Evolutionary conservation across 495 filamentous ascomycete genomes (phyloP), one percentile per base, ranked within the genome.

Genomic region (Thermochaetoides thermophila): DNA sequence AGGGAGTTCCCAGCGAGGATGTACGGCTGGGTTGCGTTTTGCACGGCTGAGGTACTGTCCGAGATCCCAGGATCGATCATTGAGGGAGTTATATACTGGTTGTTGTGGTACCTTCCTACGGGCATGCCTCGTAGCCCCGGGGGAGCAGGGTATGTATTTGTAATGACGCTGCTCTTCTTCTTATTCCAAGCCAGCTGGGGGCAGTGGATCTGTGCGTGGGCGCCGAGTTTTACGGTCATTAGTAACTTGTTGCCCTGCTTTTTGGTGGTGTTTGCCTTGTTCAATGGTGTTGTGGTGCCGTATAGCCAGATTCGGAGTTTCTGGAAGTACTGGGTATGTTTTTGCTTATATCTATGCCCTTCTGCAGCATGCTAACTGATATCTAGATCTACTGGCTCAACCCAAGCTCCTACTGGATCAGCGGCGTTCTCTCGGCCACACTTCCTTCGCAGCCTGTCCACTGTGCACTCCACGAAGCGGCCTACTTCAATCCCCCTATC

Each of bases 1-100:
- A 66, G 84, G 10, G 84, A 93, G 51, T 69, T 75, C 30, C 80
- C 81, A 0, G 74, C 69, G 9, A 64, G 77, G 16, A 84, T 84
- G 31, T 93, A 93, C 46, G 73, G 74, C 21, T 91, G 82, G 82
- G 59, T 81, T 20, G 77, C 84, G 5, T 93, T 92, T 57, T 71
- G 63, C 43, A 83, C 78, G 0, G 82, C 81, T 10, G 73, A 79
- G 40, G 56, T 85, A 5, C 58, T 89, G 14, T 73, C 69, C 25
- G 84, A 93, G 49, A 75, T 92, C 31, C 84, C 84, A 0, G 69
- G 68, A 20, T 68, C 72, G 7, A 68, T 85, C 36, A 31, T 83
- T 17, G 66, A 63, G 0, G 68, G 56, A 0, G 57, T 76, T 8
- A 50, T 91, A 25, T 89, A 86, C 60, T 93, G 63, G 55, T 36